Evolutionary conservation across 78 protist species (phyloP).

Genomic region (Guillardia theta): DNA sequence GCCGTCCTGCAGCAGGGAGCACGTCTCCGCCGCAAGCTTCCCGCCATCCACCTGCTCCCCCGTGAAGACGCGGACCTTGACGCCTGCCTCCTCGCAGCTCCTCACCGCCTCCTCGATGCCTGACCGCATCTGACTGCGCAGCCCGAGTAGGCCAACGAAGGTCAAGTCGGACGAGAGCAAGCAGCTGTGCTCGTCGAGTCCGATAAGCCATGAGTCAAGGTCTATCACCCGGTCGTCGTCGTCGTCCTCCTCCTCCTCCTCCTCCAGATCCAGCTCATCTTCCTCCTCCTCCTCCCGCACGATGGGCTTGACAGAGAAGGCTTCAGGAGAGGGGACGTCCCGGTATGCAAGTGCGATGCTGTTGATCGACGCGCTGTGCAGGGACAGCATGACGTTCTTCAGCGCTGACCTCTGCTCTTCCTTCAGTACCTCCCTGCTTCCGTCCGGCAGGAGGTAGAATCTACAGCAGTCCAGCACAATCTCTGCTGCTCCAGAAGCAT

Average conservation of each 20-base stretch:
- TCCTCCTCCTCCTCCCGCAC: neutral
- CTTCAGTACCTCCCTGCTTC: neutral
- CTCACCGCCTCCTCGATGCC: neutral
- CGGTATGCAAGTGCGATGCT: neutral
- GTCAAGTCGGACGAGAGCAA: neutral
- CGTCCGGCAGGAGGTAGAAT: neutral
- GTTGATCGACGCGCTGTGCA: neutral
- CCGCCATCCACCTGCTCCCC: neutral
- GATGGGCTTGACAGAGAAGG: neutral
- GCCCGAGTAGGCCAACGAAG: neutral
- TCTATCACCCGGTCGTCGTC: no score
- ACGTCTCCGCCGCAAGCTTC: neutral
- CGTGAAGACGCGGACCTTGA: neutral
- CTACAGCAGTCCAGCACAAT: neutral
- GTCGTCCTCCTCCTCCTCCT: neutral
- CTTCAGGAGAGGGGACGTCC: no score
- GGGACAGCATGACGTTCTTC: neutral
- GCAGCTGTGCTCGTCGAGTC: neutral
- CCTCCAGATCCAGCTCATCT: neutral
- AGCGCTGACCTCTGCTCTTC: neutral
- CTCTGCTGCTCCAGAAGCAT: neutral
- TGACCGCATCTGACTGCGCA: neutral
- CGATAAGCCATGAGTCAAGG: neutral
- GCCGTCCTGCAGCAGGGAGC: neutral
- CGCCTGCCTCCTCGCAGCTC: neutral